Conservation (phyloP, 23 red algal species). For the Gracilariopsis chorda region DNA sequence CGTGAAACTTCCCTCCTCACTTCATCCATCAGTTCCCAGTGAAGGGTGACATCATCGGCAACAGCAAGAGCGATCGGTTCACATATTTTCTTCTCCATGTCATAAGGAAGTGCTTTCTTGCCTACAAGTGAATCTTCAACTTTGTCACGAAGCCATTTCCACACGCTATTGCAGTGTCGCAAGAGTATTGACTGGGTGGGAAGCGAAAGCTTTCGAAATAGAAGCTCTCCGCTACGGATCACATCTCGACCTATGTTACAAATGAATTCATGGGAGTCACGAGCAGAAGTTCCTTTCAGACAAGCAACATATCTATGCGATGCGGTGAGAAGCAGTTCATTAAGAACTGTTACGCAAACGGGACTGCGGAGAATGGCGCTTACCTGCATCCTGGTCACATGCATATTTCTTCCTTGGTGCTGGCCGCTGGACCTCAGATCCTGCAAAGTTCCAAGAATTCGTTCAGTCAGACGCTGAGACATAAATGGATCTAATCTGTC, state of each 20-base stretch:
- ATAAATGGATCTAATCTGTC: neutral
- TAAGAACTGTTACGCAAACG: neutral
- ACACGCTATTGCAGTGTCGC: neutral
- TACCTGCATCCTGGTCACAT: neutral
- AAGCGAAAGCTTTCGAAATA: neutral
- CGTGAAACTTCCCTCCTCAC: neutral
- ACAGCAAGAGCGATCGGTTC: neutral
- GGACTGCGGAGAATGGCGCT: neutral
- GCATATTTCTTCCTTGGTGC: neutral
- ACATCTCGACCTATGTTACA: neutral
- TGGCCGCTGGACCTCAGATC: too few relatives aligned
- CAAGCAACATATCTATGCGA: neutral
- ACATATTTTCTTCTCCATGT: neutral
- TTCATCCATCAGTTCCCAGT: conserved; percentile 2
- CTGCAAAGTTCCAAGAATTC: neutral
- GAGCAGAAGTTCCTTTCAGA: neutral
- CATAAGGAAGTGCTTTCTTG: neutral
- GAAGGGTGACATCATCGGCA: neutral
- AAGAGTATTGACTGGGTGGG: neutral
- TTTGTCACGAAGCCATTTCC: neutral
- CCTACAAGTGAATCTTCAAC: neutral
- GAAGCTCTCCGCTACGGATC: neutral
- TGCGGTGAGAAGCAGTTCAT: neutral
- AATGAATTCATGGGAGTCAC: neutral
- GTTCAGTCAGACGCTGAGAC: neutral